Evolutionary conservation across 148 eudicot genomes (phyloP).

Genomic region (Camellia japonica): DNA sequence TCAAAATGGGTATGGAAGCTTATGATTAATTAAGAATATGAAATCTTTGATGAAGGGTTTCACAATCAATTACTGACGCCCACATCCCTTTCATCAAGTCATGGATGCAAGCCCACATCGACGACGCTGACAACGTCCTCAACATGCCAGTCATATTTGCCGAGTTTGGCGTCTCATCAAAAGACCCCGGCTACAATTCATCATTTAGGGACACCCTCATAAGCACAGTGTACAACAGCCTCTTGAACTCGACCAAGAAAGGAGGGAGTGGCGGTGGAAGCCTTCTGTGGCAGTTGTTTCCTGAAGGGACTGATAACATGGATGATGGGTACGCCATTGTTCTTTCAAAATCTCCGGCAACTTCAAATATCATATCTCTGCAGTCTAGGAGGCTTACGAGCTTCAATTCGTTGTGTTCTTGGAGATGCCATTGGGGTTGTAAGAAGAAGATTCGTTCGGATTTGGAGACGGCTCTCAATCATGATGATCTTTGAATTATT

Average conservation of each 20-base stretch:
- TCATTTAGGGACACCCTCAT: constrained; percentile 51
- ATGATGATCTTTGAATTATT: constrained; percentile 31
- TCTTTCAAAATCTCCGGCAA: constrained; percentile 51
- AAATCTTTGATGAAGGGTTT: constrained; percentile 46
- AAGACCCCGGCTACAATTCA: constrained; percentile 62
- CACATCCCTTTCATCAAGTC: constrained; percentile 60
- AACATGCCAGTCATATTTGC: constrained; percentile 68
- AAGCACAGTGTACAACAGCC: constrained; percentile 40
- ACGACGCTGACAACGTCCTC: constrained; percentile 65
- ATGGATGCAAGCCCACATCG: constrained; percentile 82
- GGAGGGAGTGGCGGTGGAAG: constrained; percentile 82
- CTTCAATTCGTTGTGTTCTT: constrained; percentile 50
- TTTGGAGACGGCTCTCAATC: background rate
- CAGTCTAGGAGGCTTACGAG: constrained; percentile 50
- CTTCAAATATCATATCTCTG: constrained; percentile 54
- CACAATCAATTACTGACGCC: constrained; percentile 40
- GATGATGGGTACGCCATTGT: constrained; percentile 74
- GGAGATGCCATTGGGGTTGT: constrained; percentile 73
- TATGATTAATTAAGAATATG: background rate
- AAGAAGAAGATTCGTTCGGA: constrained; percentile 40
- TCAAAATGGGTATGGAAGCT: background rate
- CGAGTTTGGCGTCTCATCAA: constrained; percentile 69
- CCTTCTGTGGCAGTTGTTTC: constrained; percentile 81
- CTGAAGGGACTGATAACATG: constrained; percentile 74
- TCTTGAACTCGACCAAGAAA: constrained; percentile 57